Base-by-base conservation (phyloP, 2,329 filamentous ascomycete genomes). In the Arthrobotrys sinensis region DNA sequence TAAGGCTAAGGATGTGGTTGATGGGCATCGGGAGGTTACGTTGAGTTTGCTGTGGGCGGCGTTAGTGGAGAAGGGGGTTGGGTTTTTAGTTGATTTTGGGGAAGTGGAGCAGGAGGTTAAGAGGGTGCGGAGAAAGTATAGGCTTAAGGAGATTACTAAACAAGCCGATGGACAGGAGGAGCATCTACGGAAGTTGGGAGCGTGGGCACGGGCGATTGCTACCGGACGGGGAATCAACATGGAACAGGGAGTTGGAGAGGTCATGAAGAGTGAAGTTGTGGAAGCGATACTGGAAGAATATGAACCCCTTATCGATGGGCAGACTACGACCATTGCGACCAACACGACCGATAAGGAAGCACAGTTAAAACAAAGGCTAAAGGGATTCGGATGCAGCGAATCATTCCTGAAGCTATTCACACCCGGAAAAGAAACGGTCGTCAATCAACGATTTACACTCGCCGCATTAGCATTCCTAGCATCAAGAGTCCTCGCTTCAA, bases 1-100 rank as follows among this genome's bases (percentile, higher is more conserved):
- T 40, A 85, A 83, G 12, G 86, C 89, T 0, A 87, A 88, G 45
- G 88, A 91, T 68, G 87, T 91, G 55, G 88, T 91, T 5, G 87
- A 91, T 80, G 90, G 90, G 1, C 89, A 90, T 80, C 87, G 90
- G 7, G 89, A 91, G 81, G 90, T 89, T 83, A 91, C 89, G 0
- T 85, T 91, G 52, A 87, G 86, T 4, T 84, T 91, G 8, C 84
- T 91, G 4, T 91, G 89, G 89, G 85, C 85, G 2, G 84, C 91
- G 21, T 86, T 91, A 43, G 87, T 87, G 46, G 87, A 86, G 84
- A 89, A 81, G 12, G 81, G 79, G 28, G 83, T 91, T 6, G 83
- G 84, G 4, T 84, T 83, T 5, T 84, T 91, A 0, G 84, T 91
- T 1, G 87, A 91, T 80, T 89, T 87, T 86, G 82, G 85, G 4